phyloP scores from a whole-genome alignment of 2,329 filamentous ascomycete species.

The Alternaria longipes region DNA sequence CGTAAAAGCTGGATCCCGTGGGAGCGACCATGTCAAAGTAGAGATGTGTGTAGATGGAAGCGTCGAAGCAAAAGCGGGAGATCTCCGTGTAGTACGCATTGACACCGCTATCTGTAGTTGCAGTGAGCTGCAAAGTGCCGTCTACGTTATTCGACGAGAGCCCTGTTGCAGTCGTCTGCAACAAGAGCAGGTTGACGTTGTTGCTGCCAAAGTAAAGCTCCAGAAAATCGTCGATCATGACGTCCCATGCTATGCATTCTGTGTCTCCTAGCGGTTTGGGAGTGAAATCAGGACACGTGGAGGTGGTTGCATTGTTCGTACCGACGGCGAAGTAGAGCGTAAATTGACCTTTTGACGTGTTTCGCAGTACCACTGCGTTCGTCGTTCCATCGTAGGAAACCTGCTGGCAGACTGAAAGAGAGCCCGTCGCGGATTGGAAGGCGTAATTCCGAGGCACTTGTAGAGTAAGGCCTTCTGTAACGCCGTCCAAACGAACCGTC shows the following conservation, averaged over 20 bases:
- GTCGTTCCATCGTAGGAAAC: slow-evolving; percentile 13
- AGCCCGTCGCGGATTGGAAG: slow-evolving; percentile 10
- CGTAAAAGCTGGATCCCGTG: slow-evolving; percentile 10
- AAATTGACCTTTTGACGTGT: slow-evolving; percentile 12
- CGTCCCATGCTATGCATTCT: slow-evolving; percentile 18
- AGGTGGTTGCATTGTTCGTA: neutral
- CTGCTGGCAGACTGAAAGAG: slow-evolving; percentile 16
- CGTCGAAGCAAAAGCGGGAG: slow-evolving; percentile 18
- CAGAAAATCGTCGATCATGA: slow-evolving; percentile 17
- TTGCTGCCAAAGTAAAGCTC: slow-evolving; percentile 22
- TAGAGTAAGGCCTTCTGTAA: slow-evolving; percentile 9
- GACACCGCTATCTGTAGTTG: slow-evolving; percentile 13
- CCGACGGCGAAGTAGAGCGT: slow-evolving; percentile 8
- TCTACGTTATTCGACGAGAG: slow-evolving; percentile 16
- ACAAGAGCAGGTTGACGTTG: slow-evolving; percentile 15
- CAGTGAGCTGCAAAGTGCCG: slow-evolving; percentile 16
- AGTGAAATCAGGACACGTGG: slow-evolving; percentile 16
- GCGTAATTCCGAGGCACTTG: slow-evolving; percentile 12
- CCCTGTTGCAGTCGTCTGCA: slow-evolving; percentile 13
- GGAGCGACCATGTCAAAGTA: slow-evolving; percentile 20
- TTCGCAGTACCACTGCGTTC: slow-evolving; percentile 15
- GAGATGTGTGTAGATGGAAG: slow-evolving; percentile 15
- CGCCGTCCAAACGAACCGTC: slow-evolving; percentile 16
- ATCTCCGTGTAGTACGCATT: slow-evolving; percentile 19
- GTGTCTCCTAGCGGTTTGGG: slow-evolving; percentile 12